phyloP scores from a whole-genome alignment of 2,329 filamentous ascomycete species.

The Simplicillium sp. region DNA sequence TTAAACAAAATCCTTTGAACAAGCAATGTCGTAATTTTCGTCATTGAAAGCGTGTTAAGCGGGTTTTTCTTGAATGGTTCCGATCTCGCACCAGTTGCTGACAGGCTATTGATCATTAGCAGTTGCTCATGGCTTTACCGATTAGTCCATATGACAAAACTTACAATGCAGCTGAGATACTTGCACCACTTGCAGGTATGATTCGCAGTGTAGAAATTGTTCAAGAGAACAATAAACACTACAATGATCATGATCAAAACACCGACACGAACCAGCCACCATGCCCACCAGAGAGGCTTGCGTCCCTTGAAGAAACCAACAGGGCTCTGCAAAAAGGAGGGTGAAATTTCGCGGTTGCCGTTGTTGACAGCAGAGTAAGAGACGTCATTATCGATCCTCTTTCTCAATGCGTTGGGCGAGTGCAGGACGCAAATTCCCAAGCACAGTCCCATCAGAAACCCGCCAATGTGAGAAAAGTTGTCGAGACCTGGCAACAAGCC shows the following conservation, averaged over 20 bases:
- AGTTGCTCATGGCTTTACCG: neutral
- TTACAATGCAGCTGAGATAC: conserved; percentile 84
- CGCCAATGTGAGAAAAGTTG: conserved; percentile 96
- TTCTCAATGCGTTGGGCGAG: conserved; percentile 72
- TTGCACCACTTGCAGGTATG: conserved; percentile 86
- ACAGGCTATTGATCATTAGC: conserved; percentile 39
- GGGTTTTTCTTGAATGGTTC: conserved; percentile 18
- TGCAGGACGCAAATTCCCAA: conserved; percentile 82
- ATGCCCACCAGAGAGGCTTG: conserved; percentile 92
- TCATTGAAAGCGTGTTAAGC: no score
- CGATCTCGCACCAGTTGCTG: conserved; percentile 57
- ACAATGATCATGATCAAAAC: conserved; percentile 73
- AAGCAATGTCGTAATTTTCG: conserved; percentile 1
- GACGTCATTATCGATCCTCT: conserved; percentile 61
- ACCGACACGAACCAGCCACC: conserved; percentile 81
- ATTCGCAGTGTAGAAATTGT: conserved; percentile 81
- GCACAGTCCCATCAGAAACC: conserved; percentile 84
- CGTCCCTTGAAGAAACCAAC: conserved; percentile 82
- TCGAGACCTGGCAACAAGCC: conserved; percentile 87
- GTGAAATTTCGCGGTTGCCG: conserved; percentile 35
- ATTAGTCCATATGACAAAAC: conserved; percentile 26
- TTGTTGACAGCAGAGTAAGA: conserved; percentile 62
- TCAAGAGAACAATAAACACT: conserved; percentile 75
- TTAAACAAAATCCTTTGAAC: no score
- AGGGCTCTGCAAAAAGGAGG: conserved; percentile 51